Base-by-base conservation (phyloP, 2,329 filamentous ascomycete species). In the Ophiostoma ulmi region DNA sequence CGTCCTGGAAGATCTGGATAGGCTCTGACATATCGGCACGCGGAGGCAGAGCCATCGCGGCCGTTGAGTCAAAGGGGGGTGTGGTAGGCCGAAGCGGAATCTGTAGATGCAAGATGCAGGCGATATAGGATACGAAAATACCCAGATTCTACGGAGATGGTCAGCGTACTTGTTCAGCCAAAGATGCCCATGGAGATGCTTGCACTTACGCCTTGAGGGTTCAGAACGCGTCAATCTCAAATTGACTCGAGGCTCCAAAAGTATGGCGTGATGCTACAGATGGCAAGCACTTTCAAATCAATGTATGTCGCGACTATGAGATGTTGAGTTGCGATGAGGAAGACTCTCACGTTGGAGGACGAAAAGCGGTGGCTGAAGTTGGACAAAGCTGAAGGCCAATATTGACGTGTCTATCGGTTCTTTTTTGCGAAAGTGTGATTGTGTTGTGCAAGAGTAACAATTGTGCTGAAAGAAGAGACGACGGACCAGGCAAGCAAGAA, bases 1-100 rank as follows among this genome's bases (percentile, higher is more conserved):
- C 80, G 78, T 87, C 85, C 72, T 85, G 82, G 75, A 81, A 87
- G 73, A 87, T 84, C 48, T 83, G 81, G 55, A 86, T 78, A 67
- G 83, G 80, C 78, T 85, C 83, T 73, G 81, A 79, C 61, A 80
- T 79, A 75, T 78, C 80, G 75, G 82, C 83, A 75, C 80, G 82
- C 78, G 83, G 80, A 75, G 81, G 79, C 80, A 83, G 83, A 81
- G 84, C 84, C 85, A 87, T 87, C 71, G 74, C 78, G 81, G 82
- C 84, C 83, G 72, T 71, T 65, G 22, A 55, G 65, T 65, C 63
- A 39, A 65, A 39, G 6, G 55, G 55, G 55, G 52, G 58, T 66
- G 17, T 66, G 17, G 39, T 22, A 26, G 35, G 63, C 36, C 10
- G 35, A 35, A 39, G 48, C 11, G 58, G 31, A 4, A n/a, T 39